Percentiles rank a stretch among this genome's conserved stretches.
These are phyloP conservation scores for Talaromyces pinophilus DNA, from an alignment of 2,329 filamentous ascomycete genomes.

Conservation along the genomic window DNA sequence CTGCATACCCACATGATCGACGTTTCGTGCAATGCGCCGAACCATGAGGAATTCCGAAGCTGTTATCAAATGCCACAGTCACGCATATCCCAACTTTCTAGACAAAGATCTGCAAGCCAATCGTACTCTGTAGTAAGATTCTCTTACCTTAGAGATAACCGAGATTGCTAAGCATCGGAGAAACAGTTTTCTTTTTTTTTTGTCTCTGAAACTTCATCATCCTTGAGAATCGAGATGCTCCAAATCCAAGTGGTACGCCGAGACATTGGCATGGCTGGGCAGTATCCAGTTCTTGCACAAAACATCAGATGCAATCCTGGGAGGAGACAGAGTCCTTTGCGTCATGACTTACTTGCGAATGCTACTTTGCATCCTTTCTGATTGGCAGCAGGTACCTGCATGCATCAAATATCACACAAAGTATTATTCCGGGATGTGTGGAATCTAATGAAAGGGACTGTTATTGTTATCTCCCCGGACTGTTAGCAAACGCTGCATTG, in stretches of 20 bases:
- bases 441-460: neutral
- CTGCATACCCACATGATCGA: constrained; percentile 2
- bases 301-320: neutral
- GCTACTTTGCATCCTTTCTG: neutral
- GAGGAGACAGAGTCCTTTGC: neutral
- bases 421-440: neutral
- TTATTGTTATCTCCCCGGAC: neutral
- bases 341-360: neutral
- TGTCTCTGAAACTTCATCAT: neutral
- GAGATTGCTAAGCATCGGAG: neutral
- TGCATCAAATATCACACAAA: neutral
- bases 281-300: constrained; percentile 3
- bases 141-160: neutral
- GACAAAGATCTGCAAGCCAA: neutral
- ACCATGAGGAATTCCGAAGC: neutral
- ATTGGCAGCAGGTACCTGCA: neutral
- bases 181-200: neutral
- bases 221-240: neutral
- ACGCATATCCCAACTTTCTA: neutral
- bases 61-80: constrained; percentile 1
- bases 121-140: neutral
- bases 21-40: neutral
- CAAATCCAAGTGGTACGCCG: constrained; percentile 21
- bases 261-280: constrained; percentile 21
- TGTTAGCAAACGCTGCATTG: neutral